Base-by-base conservation (phyloP, 1,284 basidiomycete genomes). In the Inonotus obliquus region DNA sequence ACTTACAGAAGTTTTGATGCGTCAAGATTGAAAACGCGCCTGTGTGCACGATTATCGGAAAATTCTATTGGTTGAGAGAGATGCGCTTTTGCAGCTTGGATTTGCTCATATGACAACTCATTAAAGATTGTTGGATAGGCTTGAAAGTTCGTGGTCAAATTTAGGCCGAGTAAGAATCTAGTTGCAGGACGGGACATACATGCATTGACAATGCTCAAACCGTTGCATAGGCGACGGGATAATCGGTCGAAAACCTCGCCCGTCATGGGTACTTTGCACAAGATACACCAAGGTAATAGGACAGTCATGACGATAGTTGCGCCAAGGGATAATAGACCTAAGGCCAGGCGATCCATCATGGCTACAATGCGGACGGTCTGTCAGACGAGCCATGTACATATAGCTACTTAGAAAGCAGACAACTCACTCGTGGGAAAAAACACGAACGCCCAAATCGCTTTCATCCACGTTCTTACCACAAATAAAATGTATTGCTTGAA, bases 51-150 rank as follows among this genome's bases (percentile, higher is more conserved):
- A 61, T 64, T 67, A 44, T 59, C 55, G 4, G 55, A 64, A 23
- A 63, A 54, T 25, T 63, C 47, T 29, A 69, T 64, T 4, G 66
- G 65, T 47, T 59, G 55, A 13, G 68, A 62, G 2, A 73, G 67
- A 38, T 67, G 66, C 0, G 59, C 51, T 53, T 65, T 66, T 6
- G 71, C 71, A 4, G 67, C 67, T 44, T 67, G 7, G 35, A 68
- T 65, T 17, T 70, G 66, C 44, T 71, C 69, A 10, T 58, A 57
- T 21, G 65, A 68, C 27, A 69, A 64, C 53, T 71, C 69, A 41
- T 70, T 62, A 44, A 74, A 75, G 53, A 75, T 71, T 17, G 68
- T 63, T 39, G 72, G 73, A 59, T 74, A 74, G 1, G 68, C 73
- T 71, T 56, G 10, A 37, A 29, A 4, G 39, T 45, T 49, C 17